Conservation (phyloP, 352 stramenopile species). For the Phytophthora ramorum region DNA sequence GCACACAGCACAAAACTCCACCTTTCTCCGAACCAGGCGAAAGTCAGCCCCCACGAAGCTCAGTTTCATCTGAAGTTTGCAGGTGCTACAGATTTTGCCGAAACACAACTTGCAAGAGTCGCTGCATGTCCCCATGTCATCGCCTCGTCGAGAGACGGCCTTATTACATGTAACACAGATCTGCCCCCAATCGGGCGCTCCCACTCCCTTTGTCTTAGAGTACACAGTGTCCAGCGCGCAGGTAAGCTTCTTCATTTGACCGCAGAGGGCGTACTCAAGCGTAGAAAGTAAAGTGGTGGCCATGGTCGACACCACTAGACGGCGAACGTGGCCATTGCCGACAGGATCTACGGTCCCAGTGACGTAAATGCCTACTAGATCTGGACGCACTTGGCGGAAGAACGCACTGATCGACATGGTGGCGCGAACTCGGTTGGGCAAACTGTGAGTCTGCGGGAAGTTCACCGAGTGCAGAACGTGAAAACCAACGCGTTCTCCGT, state of each 20-base stretch:
- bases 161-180: conserved; percentile 2
- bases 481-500: conserved; percentile 17
- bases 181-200: conserved; percentile 2
- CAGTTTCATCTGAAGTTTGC: conserved; percentile 28
- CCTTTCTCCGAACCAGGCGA: conserved; percentile 25
- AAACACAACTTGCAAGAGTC: conserved; percentile 20
- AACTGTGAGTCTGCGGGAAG: conserved; percentile 20
- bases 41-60: conserved; percentile 30
- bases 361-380: conserved; percentile 14
- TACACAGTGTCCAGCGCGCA: conserved; percentile 7
- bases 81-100: conserved; percentile 12
- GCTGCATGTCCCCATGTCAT: conserved; percentile 27
- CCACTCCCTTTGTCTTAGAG: neutral
- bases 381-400: conserved; percentile 12
- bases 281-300: conserved; percentile 13
- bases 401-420: conserved; percentile 12
- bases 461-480: conserved; percentile 31
- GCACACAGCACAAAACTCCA: conserved; percentile 27
- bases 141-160: conserved; percentile 31
- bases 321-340: conserved; percentile 4
- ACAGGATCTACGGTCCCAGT: conserved; percentile 17
- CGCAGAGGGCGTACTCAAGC: conserved; percentile 15
- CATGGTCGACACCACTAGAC: conserved; percentile 15
- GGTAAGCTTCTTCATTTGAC: conserved; percentile 11
- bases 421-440: conserved; percentile 19